Evolutionary conservation across 352 stramenopile species (phyloP), one percentile per base, ranked within the genome.

Genomic region (Pythium coloratum): DNA sequence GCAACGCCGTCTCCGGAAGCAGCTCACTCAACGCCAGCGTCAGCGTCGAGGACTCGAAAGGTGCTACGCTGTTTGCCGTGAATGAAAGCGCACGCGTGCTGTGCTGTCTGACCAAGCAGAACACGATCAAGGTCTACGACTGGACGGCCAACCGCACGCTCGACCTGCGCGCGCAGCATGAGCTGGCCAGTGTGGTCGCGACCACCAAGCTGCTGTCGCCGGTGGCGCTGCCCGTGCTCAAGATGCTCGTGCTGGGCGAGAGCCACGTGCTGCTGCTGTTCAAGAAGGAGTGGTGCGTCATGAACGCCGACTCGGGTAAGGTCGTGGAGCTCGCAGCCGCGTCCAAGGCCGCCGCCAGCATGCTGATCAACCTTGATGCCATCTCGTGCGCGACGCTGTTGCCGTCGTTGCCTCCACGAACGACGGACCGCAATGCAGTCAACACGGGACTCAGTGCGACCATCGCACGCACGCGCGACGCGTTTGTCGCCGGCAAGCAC

Each of bases 91-190:
- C 75, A 10, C 83, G 84, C 32, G 77, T 82, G 14, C 55, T 93
- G 4, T 76, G 67, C 59, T 73, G 76, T 18, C 46, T 92, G 28
- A 76, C 84, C 16, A 92, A 95, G 75, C 78, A 76, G 55, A 77
- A 84, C 44, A 73, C 59, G n/a, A 62, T 95, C 13, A 81, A 82
- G 49, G 77, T 92, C 33, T 91, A 82, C 61, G 84, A 95, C 74
- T 93, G 86, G 84, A 93, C 77, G 1, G 73, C 76, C 30, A 85
- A 81, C 55, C 63, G 74, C 20, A 57, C 73, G 30, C 71, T 93
- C 30, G 75, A 88, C 46, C 50, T 81, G 9, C 83, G 86, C 8
- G 70, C 71, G 9, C 75, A 87, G 64, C 82, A 91, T 59, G 83
- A 93, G 9, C 56, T 94, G n/a, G 54, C 68, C 56, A 55, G 64